Evolutionary conservation across 495 filamentous ascomycete genomes (phyloP).

Genomic region (Xylaria longipes): DNA sequence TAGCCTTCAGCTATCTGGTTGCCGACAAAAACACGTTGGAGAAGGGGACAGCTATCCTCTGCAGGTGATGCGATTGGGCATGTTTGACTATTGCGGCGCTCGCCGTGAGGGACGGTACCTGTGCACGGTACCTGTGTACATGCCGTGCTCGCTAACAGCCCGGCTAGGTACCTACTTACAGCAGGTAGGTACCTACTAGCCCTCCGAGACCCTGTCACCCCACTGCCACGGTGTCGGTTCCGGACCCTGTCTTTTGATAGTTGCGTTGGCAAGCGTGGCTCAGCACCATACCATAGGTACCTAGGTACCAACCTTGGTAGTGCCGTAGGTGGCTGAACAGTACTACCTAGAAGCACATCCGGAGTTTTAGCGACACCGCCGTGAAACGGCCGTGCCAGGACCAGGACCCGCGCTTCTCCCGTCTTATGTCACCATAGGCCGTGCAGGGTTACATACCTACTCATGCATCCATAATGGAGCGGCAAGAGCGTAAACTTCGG

Average conservation of each 20-base stretch:
- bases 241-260: not conserved
- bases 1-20: not conserved
- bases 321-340: conserved; percentile 5
- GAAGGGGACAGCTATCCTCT: conserved; percentile 7
- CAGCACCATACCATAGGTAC: not conserved
- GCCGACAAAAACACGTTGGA: not conserved
- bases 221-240: conserved; percentile 11
- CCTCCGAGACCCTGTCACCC: not conserved
- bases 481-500: not conserved
- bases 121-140: not conserved
- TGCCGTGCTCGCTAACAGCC: not conserved
- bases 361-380: not conserved
- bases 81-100: not conserved
- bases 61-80: not conserved
- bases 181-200: not conserved
- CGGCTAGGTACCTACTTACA: not conserved
- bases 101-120: conserved; percentile 1
- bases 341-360: not conserved
- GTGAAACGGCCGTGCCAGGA: not conserved
- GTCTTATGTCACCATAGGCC: not conserved
- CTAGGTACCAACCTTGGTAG: too few relatives aligned
- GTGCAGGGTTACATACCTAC: too few relatives aligned
- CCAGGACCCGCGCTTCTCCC: not conserved
- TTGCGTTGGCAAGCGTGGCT: conserved; percentile 2
- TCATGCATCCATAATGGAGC: not conserved